Conservation (phyloP, 225 moss, liverwort and hornwort species). For the Thuidium tamariscinum region DNA sequence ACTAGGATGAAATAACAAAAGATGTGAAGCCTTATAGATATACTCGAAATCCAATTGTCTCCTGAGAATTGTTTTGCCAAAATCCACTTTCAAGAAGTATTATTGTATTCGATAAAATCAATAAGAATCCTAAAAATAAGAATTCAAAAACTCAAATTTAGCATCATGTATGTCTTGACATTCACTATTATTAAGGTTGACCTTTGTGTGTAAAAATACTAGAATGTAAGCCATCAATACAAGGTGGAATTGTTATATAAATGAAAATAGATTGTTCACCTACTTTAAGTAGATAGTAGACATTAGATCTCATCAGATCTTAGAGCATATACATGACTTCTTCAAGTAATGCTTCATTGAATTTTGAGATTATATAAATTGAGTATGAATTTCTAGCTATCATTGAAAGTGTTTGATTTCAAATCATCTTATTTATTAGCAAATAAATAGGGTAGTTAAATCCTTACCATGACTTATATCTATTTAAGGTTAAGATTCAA, state of each 20-base stretch:
- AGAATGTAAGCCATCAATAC: not conserved
- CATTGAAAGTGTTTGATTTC: not conserved
- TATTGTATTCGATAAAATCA: not conserved
- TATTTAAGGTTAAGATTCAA: not conserved
- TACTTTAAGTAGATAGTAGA: not conserved
- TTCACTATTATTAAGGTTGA: not conserved
- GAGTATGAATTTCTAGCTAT: fast-evolving
- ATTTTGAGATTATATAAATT: not conserved
- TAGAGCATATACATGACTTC: not conserved
- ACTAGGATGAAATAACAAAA: fast-evolving
- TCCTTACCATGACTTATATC: not conserved
- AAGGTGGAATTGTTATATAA: not conserved
- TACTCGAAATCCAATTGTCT: not conserved
- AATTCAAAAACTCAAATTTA: not conserved
- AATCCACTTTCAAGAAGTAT: not conserved
- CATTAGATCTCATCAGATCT: not conserved
- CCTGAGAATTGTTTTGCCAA: not conserved
- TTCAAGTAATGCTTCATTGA: not conserved
- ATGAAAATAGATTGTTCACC: not conserved
- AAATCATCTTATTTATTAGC: not conserved
- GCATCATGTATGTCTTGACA: not conserved
- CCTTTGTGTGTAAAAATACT: not conserved
- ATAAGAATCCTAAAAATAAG: not conserved
- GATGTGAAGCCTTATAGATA: not conserved
- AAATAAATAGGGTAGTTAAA: not conserved